Base-by-base conservation (phyloP, 805 yeast genomes). In the Candida maris region DNA sequence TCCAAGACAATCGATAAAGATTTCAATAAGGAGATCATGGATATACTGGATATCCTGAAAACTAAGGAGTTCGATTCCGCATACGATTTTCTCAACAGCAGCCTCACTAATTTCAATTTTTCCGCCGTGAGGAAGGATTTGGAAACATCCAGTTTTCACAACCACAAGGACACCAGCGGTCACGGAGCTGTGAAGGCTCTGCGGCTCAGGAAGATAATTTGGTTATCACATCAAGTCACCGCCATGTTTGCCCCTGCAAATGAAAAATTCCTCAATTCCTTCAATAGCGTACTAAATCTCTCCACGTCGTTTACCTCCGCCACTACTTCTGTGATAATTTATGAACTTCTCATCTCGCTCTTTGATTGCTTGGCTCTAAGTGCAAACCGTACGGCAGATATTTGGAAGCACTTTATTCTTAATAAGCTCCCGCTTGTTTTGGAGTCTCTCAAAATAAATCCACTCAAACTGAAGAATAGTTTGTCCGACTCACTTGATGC, bases 171-270 rank as follows among this genome's bases (percentile, higher is more conserved):
- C n/a, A 13, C 41, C 4, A 39, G 29, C 27, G 30, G 45, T 4
- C 34, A 44, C 13, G 48, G 42, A 18, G 49, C 46, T 19, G 29
- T 44, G n/a, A 57, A 51, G 25, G 21, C 48, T 6, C 29, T 56
- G 6, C 46, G 48, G 29, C 27, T 59, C 27, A 55, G 53, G 32
- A 59, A 61, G 27, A 45, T 56, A 8, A 32, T 61, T 6, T 61
- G 65, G 65, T 36, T 61, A 13, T 49, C 54, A 12, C 56, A 59
- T 17, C 58, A 56, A 23, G 37, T 57, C 9, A 46, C 56, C 3
- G 38, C 57, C 18, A 45, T 39, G 9, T 57, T 46, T 44, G 15
- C 50, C 1, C 42, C 52, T 2, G 30, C 46, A 18, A 45, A 48
- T 32, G 58, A 57, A 17, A 15, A 37, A 15, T 58, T 59, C 22